A percentile compares a stretch with the other conserved stretches of the same genome.
Evolutionary conservation across 441 rosid genomes (phyloP).

Genomic region (Brassica balearica): DNA sequence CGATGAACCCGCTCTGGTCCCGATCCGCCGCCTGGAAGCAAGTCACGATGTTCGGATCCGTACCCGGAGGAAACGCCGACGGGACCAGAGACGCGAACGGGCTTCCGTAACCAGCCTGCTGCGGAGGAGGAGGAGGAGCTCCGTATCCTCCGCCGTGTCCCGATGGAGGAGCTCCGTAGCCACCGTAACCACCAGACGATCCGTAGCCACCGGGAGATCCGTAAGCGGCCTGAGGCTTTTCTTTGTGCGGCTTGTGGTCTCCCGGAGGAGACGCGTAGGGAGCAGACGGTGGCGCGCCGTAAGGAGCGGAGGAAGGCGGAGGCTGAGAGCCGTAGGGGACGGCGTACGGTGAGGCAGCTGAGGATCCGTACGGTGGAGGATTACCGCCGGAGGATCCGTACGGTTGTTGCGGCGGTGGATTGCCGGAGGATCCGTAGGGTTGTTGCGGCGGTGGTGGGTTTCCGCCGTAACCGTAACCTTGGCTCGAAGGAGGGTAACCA

Average conservation of each 20-base stretch:
- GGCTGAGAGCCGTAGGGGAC: conserved; percentile 47
- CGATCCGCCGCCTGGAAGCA: conserved; percentile 82
- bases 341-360: conserved; percentile 41
- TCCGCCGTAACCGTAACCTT: conserved; percentile 54
- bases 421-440: conserved; percentile 36
- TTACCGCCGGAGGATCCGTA: conserved; percentile 27
- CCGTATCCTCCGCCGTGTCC: conserved; percentile 44
- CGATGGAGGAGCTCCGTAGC: conserved; percentile 39
- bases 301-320: conserved; percentile 38
- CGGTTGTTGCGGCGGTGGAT: conserved; percentile 38
- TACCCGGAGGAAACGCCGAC: conserved; percentile 81
- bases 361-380: conserved; percentile 19
- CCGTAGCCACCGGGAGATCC: conserved; percentile 28
- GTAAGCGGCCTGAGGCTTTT: conserved; percentile 48
- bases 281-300: conserved; percentile 56
- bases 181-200: conserved; percentile 32
- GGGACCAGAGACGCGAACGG: conserved; percentile 82
- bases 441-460: conserved; percentile 48
- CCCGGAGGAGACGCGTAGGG: conserved; percentile 52
- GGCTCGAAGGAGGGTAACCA: conserved; percentile 65
- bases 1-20: conserved; percentile 84
- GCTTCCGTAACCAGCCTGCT: conserved; percentile 50
- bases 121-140: conserved; percentile 44
- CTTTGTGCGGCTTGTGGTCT: conserved; percentile 56
- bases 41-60: conserved; percentile 76